Conservation (phyloP, 148 eudicot genomes). For the Diospyros lotus region DNA sequence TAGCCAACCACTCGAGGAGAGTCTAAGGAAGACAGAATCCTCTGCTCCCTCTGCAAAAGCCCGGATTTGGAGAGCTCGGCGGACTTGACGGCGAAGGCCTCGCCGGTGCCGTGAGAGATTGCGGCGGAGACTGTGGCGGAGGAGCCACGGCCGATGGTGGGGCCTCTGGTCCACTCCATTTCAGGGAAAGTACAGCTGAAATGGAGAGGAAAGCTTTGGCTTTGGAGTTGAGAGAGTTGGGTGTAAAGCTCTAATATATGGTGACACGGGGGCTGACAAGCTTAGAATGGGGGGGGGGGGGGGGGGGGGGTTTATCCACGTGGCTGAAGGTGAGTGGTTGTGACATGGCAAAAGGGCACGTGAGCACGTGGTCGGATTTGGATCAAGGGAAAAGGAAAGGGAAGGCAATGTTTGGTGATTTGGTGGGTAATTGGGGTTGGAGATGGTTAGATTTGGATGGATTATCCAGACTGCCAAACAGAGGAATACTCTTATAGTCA, state of each 20-base stretch:
- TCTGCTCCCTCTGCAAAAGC: constrained; percentile 38
- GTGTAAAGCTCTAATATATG: neutral
- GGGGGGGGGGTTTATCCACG: constrained; percentile 4
- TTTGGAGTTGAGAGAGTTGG: neutral
- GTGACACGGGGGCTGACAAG: neutral
- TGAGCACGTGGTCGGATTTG: constrained; percentile 7
- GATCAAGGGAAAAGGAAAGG: neutral
- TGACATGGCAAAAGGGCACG: constrained; percentile 7
- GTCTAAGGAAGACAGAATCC: constrained; percentile 27
- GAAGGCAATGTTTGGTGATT: neutral
- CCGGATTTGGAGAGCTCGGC: constrained; percentile 26
- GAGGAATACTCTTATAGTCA: too few species aligned
- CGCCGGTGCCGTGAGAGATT: constrained; percentile 21
- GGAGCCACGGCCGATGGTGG: constrained; percentile 46
- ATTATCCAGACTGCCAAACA: neutral
- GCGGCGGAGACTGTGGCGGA: constrained; percentile 52
- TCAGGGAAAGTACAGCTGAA: neutral
- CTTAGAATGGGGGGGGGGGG: constrained; percentile 4
- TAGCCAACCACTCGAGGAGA: constrained; percentile 39
- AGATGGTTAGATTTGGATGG: constrained; percentile 17
- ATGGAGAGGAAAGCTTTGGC: neutral
- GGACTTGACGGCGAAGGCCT: constrained; percentile 49
- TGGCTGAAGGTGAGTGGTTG: neutral
- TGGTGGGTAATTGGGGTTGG: constrained; percentile 10
- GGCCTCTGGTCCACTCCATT: constrained; percentile 63